A percentile compares a stretch with the other conserved stretches of the same genome.
phyloP scores from a whole-genome alignment of 2,329 filamentous ascomycete genomes.

The Aspergillus oerlinghausenensis region DNA sequence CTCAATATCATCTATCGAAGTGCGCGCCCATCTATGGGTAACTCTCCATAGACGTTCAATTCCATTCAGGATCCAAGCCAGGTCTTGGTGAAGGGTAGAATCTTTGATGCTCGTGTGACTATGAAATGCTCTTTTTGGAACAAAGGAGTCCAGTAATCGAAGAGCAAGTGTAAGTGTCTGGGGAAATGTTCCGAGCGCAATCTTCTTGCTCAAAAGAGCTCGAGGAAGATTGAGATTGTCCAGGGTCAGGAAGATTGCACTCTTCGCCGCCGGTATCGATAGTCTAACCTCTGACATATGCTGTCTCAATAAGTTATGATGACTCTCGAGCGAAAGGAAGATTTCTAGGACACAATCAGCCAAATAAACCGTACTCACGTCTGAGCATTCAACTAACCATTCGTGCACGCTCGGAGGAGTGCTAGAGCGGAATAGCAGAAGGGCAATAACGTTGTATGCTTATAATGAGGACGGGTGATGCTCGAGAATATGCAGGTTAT shows the following conservation, averaged over 20 bases:
- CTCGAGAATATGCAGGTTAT: conserved; percentile 33
- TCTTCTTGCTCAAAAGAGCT: conserved; percentile 21
- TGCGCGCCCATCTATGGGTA: conserved; percentile 25
- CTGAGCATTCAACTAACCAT: conserved; percentile 29
- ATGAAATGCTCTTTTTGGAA: conserved; percentile 10
- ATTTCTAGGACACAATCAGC: conserved; percentile 39
- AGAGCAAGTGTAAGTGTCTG: conserved; percentile 22
- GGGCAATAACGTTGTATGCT: conserved; percentile 25
- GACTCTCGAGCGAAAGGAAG: conserved; percentile 38
- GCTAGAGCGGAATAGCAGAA: conserved; percentile 26
- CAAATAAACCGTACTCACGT: background rate
- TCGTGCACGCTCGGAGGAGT: conserved; percentile 32
- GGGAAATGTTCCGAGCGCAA: conserved; percentile 25
- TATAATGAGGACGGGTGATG: conserved; percentile 30
- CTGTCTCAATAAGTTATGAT: conserved; percentile 13
- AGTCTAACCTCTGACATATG: conserved; percentile 10
- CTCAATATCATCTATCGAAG: conserved; percentile 9
- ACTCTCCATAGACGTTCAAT: conserved; percentile 31
- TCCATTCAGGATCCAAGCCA: conserved; percentile 30
- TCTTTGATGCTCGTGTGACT: conserved; percentile 13
- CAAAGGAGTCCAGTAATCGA: conserved; percentile 28
- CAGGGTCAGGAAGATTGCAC: conserved; percentile 25
- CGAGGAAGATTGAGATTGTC: conserved; percentile 29
- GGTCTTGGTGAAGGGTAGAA: conserved; percentile 27
- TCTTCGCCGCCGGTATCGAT: conserved; percentile 23